Conservation (phyloP, 768 basidiomycete species). For the Tulasnella sp. region DNA sequence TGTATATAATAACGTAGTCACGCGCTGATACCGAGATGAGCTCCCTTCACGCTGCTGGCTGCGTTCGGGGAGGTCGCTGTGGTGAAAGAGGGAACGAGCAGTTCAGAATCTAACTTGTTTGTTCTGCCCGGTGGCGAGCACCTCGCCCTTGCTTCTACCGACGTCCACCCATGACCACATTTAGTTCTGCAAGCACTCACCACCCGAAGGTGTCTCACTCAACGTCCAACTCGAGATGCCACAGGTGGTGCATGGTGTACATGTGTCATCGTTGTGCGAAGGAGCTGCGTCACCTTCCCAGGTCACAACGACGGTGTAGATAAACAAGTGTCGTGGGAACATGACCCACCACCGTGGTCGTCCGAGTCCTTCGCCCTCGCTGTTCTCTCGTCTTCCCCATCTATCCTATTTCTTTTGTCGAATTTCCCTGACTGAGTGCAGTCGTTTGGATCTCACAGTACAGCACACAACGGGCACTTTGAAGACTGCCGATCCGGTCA, state of each 20-base stretch:
- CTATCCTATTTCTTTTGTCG: not conserved
- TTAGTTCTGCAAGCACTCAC: not conserved
- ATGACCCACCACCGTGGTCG: no score
- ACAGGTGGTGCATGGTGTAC: no score
- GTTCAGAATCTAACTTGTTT: slow-evolving; percentile 6
- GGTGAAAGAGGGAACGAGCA: not conserved
- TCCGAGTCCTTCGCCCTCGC: not conserved
- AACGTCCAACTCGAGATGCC: not conserved
- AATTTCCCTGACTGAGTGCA: not conserved
- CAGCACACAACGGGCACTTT: no score
- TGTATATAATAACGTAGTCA: no score
- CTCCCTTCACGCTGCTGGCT: no score
- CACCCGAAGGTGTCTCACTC: not conserved
- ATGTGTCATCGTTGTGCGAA: no score
- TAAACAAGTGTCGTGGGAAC: no score
- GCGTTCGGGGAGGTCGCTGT: not conserved
- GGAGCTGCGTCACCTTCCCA: no score
- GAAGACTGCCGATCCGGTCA: no score
- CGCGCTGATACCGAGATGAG: no score
- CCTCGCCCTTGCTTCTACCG: not conserved
- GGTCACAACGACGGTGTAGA: no score
- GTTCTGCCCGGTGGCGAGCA: not conserved
- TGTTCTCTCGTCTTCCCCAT: no score
- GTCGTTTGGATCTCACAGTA: not conserved
- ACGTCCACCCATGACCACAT: not conserved